Base-by-base conservation (phyloP, 1,139 yeast species). In the Sugiyamaella grinbergsii region DNA sequence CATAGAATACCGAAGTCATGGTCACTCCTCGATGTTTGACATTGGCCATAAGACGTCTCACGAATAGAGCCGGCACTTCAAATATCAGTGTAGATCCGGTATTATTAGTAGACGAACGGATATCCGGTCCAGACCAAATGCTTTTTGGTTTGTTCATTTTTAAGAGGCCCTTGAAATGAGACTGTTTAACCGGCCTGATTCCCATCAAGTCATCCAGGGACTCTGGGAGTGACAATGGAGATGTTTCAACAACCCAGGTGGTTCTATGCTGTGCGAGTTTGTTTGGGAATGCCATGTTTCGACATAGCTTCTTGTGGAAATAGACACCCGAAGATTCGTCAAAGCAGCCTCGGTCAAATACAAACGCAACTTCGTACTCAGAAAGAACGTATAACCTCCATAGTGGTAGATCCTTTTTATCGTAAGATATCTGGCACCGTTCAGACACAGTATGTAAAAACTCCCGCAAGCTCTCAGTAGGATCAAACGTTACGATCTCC, bases 271-370 rank as follows among this genome's bases (percentile, higher is more conserved):
- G 24, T 4, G 31, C 37, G 3, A 23, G 29, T 10, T 42, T 34
- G 19, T 24, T 42, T 3, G 38, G 38, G 22, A 42, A 23, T 8
- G 39, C 29, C 39, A 42, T 32, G n/a, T 26, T 34, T 22, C 32
- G 22, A 22, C 53, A 24, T 11, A 61, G 53, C 37, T 50, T 42
- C 20, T 50, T 36, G 42, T 60, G 63, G 47, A 61, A 59, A 18
- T 45, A 26, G 3, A 55, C 51, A 1, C 63, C 63, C 3, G 60
- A 54, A 23, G 51, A 50, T 33, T 62, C 64, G 38, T 61, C 64
- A 32, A 55, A 47, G 4, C 42, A 43, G 5, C 58, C 45, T 46
- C 60, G 63, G 47, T 61, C 61, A 49, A 57, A 61, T 11, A 44
- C 56, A 53, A 54, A 60, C 22, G 53, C 54, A 4, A 55, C 50